Percentiles rank a stretch among this genome's conserved stretches.
These are phyloP conservation scores for Rhizopogon salebrosus DNA, from an alignment of 768 basidiomycete genomes.

Conservation along the genomic window DNA sequence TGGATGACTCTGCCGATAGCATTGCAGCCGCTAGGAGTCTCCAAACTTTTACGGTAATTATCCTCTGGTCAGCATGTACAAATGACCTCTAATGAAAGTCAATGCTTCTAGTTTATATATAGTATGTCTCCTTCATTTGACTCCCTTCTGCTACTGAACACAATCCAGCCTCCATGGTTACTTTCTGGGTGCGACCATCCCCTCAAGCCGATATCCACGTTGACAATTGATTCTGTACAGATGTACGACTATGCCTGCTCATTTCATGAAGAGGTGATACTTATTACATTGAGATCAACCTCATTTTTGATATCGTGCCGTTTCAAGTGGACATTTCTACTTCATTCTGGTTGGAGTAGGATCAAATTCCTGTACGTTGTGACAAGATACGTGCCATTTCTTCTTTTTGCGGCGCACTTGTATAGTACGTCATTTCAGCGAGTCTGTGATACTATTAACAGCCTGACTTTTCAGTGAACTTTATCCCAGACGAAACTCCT, in stretches of 20 bases:
- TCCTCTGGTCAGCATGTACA: not conserved
- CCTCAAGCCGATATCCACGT: not conserved
- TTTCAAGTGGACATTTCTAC: not conserved
- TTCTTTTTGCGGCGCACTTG: not conserved
- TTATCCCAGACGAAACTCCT: not conserved
- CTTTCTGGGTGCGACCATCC: conserved; percentile 4
- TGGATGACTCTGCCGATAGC: not conserved
- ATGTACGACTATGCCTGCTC: conserved; percentile 1
- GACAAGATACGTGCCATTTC: conserved; percentile 1
- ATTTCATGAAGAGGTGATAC: not conserved
- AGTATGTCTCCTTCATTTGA: not conserved
- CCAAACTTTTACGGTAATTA: not conserved
- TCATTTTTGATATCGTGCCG: not conserved
- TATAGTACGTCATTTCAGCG: not conserved
- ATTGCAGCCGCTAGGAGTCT: not conserved
- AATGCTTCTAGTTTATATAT: not conserved
- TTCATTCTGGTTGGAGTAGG: not conserved
- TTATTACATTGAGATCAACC: not conserved
- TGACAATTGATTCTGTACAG: not conserved
- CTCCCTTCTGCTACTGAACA: not conserved
- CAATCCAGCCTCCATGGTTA: conserved; percentile 1
- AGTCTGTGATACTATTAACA: not conserved
- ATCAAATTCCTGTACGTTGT: conserved; percentile 2
- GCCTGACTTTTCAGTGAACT: not conserved
- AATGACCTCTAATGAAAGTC: not conserved